These are phyloP conservation scores for Microcyclospora pomicola DNA, from an alignment of 2,329 filamentous ascomycete species.

Conservation along the genomic window DNA sequence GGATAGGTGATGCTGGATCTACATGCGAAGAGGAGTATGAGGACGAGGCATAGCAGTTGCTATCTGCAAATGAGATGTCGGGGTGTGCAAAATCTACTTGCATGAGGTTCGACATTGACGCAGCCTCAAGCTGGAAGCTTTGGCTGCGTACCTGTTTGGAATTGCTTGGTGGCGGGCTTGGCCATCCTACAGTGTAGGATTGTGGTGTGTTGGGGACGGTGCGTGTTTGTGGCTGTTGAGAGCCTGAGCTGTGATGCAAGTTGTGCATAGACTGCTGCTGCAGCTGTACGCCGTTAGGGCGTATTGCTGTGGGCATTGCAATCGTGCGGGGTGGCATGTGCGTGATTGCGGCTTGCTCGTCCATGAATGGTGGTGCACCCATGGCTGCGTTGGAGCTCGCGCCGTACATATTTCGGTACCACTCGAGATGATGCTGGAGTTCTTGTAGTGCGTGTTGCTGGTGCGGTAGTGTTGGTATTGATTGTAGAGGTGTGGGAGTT, in stretches of 20 bases:
- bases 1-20: conserved; percentile 33
- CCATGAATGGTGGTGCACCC: conserved; percentile 11
- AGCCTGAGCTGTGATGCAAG: too few species aligned
- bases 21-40: too few species aligned
- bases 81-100: too few species aligned
- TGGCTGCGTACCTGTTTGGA: conserved; percentile 20
- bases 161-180: conserved; percentile 19
- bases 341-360: conserved; percentile 7
- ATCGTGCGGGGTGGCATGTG: conserved; percentile 6
- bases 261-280: conserved; percentile 15
- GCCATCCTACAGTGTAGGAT: conserved; percentile 24
- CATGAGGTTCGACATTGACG: conserved; percentile 38
- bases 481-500: conserved; percentile 4
- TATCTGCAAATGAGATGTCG: too few species aligned
- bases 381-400: conserved; percentile 6
- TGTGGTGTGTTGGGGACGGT: conserved; percentile 40
- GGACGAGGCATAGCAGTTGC: too few species aligned
- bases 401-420: conserved; percentile 17
- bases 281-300: too few species aligned
- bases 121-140: conserved; percentile 36
- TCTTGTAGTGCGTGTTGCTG: conserved; percentile 15
- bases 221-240: conserved; percentile 22
- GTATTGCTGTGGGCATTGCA: conserved; percentile 1
- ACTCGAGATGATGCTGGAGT: conserved; percentile 18
- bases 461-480: conserved; percentile 5